phyloP scores from a whole-genome alignment of 495 filamentous ascomycete genomes.

The Apodospora peruviana region DNA sequence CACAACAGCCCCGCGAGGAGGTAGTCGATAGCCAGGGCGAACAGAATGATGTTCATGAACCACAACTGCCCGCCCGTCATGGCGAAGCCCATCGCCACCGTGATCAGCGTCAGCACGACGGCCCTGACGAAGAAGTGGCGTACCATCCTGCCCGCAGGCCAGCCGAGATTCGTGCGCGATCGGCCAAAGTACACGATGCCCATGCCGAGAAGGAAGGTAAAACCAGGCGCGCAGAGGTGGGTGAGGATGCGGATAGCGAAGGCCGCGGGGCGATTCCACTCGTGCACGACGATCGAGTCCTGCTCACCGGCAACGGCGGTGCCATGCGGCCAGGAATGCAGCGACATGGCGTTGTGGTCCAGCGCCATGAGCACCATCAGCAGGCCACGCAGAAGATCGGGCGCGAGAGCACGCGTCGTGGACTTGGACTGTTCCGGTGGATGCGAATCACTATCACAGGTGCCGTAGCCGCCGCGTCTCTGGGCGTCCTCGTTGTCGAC shows the following conservation, averaged over 20 bases:
- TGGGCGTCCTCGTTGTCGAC: neutral
- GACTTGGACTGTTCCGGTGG: slow-evolving; percentile 7
- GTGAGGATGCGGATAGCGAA: slow-evolving; percentile 23
- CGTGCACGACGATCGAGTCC: slow-evolving; percentile 17
- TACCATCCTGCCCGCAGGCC: slow-evolving; percentile 18
- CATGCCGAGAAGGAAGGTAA: slow-evolving; percentile 33
- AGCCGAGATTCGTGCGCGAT: slow-evolving; percentile 23
- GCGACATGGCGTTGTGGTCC: slow-evolving; percentile 24
- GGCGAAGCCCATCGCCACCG: slow-evolving; percentile 8
- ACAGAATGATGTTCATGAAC: slow-evolving; percentile 29
- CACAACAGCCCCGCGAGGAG: slow-evolving; percentile 26
- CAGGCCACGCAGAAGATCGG: slow-evolving; percentile 29
- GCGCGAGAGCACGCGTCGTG: slow-evolving; percentile 20
- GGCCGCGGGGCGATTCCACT: slow-evolving; percentile 24
- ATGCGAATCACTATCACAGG: neutral
- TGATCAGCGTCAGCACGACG: slow-evolving; percentile 20
- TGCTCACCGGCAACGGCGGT: slow-evolving; percentile 20
- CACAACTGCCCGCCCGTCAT: slow-evolving; percentile 17
- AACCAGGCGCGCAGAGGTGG: slow-evolving; percentile 32
- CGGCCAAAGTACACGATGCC: slow-evolving; percentile 28
- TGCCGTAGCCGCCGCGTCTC: slow-evolving; percentile 5
- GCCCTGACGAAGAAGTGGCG: slow-evolving; percentile 23
- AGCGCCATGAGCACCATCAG: slow-evolving; percentile 29
- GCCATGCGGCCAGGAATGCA: slow-evolving; percentile 26
- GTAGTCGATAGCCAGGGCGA: slow-evolving; percentile 29